Base-by-base conservation (phyloP, 2,329 filamentous ascomycete species). In the Neonectria coccinea region DNA sequence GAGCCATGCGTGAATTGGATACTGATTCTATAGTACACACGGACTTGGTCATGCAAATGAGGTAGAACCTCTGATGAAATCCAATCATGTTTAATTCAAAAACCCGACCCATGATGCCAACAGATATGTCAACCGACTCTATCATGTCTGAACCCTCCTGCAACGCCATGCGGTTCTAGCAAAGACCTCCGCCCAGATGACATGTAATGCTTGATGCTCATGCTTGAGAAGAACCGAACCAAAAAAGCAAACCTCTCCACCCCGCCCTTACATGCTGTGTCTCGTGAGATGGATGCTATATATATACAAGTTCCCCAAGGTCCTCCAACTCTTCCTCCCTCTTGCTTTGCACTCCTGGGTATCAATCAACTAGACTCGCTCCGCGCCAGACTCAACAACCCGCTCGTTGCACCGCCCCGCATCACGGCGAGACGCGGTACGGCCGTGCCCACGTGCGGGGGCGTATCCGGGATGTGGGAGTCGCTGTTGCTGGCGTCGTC, bases 351-450 rank as follows among this genome's bases (percentile, higher is more conserved):
- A 5, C 29, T 42, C 6, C 2, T 51, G 44, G 42, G 56, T 42
- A 56, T 56, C 36, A 66, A 56, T 56, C 36, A 66, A 36, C 45
- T 63, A 2, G 53, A 53, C 7, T 25, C 42, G 10, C 74, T 71
- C 61, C 77, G 75, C 22, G 79, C 77, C 27, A 88, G 75, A 65
- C 82, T 84, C 65, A 88, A 70, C 68, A 89, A 72, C 8, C 84
- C 86, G 70, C 82, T 84, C 12, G 82, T 85, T 9, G 85, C 86
- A 48, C 82, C 79, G 4, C 82, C 85, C 62, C 81, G 82, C 41
- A 83, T 78, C 18, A 80, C 81, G 72, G 80, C 84, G 65, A 80
- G n/a, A 29, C 10, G 22, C 22, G 45, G 18, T 31, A 22, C 44
- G 18, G 27, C 45, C 45, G 51, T 27, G 27, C 39, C 27, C 36